phyloP scores from a whole-genome alignment of 768 basidiomycete genomes.

The Cystobasidium tubakii region DNA sequence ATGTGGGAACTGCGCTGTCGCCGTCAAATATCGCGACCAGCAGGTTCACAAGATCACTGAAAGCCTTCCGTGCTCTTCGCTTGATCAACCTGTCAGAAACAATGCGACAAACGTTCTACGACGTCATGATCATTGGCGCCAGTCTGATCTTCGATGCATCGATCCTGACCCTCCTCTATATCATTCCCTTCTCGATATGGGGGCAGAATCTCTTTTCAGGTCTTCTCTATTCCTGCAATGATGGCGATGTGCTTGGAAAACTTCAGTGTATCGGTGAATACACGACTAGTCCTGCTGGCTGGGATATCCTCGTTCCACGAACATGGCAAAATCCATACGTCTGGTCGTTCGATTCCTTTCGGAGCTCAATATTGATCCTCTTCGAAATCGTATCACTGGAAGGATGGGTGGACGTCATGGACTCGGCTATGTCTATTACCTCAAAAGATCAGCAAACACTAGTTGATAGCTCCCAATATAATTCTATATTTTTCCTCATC shows the following conservation, averaged over 20 bases:
- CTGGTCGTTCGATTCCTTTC: constrained; percentile 85
- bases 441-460: constrained; percentile 65
- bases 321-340: constrained; percentile 84
- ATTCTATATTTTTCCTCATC: constrained; percentile 83
- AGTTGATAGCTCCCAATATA: constrained; percentile 66
- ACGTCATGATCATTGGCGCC: constrained; percentile 74
- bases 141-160: constrained; percentile 81
- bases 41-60: constrained; percentile 71
- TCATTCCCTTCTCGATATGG: constrained; percentile 63
- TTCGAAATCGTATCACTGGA: constrained; percentile 95
- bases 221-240: constrained; percentile 76
- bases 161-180: constrained; percentile 68
- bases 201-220: constrained; percentile 88
- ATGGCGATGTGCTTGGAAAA: constrained; percentile 57
- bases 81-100: constrained; percentile 81
- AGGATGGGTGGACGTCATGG: constrained; percentile 95
- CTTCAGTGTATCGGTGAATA: constrained; percentile 70
- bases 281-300: constrained; percentile 57
- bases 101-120: constrained; percentile 74
- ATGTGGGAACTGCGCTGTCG: constrained; percentile 37
- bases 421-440: constrained; percentile 68
- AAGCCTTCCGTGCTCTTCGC: constrained; percentile 78
- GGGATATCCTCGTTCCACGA: constrained; percentile 65
- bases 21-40: constrained; percentile 50
- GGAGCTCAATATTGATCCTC: constrained; percentile 73